These are phyloP conservation scores for Solanum ossicruentum DNA, from an alignment of 257 asterid genomes.

Conservation along the genomic window DNA sequence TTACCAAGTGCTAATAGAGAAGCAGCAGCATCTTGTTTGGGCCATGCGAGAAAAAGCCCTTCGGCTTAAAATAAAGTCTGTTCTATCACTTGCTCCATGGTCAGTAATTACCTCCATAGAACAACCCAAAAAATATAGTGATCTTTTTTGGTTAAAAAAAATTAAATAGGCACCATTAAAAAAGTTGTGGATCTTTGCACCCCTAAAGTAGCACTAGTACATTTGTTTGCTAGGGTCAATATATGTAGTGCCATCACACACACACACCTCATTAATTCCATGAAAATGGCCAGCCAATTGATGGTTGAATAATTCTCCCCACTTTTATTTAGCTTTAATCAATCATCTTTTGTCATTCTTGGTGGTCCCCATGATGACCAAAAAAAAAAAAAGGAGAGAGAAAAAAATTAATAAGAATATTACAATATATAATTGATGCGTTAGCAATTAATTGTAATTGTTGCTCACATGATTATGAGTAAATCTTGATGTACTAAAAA, in stretches of 20 bases:
- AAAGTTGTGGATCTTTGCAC: neutral
- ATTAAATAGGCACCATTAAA: neutral
- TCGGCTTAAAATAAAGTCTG: conserved; percentile 67
- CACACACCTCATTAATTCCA: neutral
- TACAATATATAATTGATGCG: no score
- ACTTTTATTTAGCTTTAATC: neutral
- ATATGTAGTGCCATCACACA: neutral
- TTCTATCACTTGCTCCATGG: conserved; percentile 40
- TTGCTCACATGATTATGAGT: neutral
- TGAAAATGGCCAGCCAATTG: neutral
- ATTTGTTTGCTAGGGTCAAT: neutral
- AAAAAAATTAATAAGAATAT: neutral
- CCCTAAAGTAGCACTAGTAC: neutral
- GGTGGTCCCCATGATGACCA: neutral
- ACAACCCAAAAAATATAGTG: no score
- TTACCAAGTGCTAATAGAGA: conserved; percentile 45
- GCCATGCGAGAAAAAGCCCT: conserved; percentile 66
- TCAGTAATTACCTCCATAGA: conserved; percentile 27
- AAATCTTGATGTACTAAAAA: neutral
- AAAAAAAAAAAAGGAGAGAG: neutral
- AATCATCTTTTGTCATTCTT: neutral
- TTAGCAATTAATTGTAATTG: no score
- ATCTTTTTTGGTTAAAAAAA: no score
- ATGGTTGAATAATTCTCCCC: neutral
- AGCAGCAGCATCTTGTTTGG: conserved; percentile 50